These are phyloP conservation scores for Wickerhamiella siamensis DNA, from an alignment of 805 yeast genomes.

Conservation along the genomic window DNA sequence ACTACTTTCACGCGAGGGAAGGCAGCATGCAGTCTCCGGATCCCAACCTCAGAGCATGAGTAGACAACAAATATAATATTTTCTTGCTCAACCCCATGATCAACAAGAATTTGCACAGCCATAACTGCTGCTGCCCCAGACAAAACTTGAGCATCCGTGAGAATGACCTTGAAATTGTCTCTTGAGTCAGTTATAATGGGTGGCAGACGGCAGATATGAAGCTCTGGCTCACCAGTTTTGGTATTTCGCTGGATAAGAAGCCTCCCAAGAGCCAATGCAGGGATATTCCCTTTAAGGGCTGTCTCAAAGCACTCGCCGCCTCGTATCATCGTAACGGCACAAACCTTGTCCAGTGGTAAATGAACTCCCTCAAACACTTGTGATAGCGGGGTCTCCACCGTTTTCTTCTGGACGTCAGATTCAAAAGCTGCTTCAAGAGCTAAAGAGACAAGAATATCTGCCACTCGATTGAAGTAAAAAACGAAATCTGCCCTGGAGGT, in stretches of 20 bases:
- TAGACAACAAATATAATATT: conserved; percentile 59
- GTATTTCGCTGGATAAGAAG: conserved; percentile 78
- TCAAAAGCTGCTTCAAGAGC: conserved; percentile 40
- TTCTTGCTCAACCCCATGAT: conserved; percentile 51
- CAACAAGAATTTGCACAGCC: conserved; percentile 80
- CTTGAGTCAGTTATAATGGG: conserved; percentile 17
- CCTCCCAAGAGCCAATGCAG: conserved; percentile 70
- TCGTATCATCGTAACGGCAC: conserved; percentile 68
- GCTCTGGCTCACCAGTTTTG: conserved; percentile 82
- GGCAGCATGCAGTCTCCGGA: conserved; percentile 57
- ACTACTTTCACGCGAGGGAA: conserved; percentile 57
- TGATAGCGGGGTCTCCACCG: conserved; percentile 33
- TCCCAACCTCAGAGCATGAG: conserved; percentile 64
- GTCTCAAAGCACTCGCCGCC: conserved; percentile 89
- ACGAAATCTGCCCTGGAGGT: conserved; percentile 64
- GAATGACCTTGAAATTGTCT: conserved; percentile 32
- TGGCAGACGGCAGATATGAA: conserved; percentile 73
- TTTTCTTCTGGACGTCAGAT: conserved; percentile 18
- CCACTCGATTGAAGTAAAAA: conserved; percentile 75
- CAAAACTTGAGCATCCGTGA: conserved; percentile 77
- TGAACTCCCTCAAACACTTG: conserved; percentile 20
- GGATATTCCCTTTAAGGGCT: conserved; percentile 60
- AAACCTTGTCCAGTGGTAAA: conserved; percentile 32
- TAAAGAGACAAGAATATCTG: conserved; percentile 50
- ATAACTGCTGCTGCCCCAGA: conserved; percentile 90